phyloP scores from a whole-genome alignment of 805 yeast genomes.

The Starmerella bacillaris region DNA sequence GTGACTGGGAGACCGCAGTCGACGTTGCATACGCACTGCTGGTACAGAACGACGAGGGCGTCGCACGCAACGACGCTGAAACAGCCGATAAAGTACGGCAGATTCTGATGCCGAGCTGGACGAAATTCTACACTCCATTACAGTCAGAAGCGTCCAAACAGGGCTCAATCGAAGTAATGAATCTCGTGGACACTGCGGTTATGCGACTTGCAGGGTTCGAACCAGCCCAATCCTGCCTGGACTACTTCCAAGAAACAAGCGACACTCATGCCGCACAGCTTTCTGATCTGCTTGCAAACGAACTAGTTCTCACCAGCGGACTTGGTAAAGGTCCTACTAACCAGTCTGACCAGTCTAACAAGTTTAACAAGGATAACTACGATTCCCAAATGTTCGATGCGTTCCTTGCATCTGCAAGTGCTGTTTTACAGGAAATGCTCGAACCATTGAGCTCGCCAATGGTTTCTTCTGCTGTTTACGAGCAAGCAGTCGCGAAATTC shows the following conservation, averaged over 20 bases:
- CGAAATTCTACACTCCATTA: too few species aligned
- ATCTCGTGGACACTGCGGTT: slow-evolving; percentile 23
- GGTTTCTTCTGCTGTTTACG: slow-evolving; percentile 19
- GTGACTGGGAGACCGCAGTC: slow-evolving; percentile 23
- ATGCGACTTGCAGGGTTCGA: slow-evolving; percentile 19
- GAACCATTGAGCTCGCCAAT: slow-evolving; percentile 23
- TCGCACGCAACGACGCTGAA: slow-evolving; percentile 11
- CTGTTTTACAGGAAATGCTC: slow-evolving; percentile 19
- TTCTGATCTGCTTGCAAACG: slow-evolving; percentile 15
- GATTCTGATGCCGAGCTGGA: neutral
- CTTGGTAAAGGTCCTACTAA: slow-evolving; percentile 2
- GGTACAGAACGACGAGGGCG: slow-evolving; percentile 27
- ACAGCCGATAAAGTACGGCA: slow-evolving; percentile 7
- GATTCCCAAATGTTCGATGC: slow-evolving; percentile 17
- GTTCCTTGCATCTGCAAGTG: slow-evolving; percentile 23
- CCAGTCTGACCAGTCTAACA: slow-evolving; percentile 2
- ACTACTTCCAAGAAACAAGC: slow-evolving; percentile 17
- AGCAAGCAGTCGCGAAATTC: slow-evolving; percentile 20
- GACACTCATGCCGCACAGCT: slow-evolving; percentile 19
- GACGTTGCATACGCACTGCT: slow-evolving; percentile 42
- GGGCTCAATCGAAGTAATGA: slow-evolving; percentile 20
- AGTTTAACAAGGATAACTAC: slow-evolving; percentile 6
- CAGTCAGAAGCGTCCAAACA: neutral
- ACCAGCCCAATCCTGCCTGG: slow-evolving; percentile 20
- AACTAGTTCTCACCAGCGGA: slow-evolving; percentile 17